phyloP scores from a whole-genome alignment of 331 rosid genomes.

The Rhamnella rubrinervis region DNA sequence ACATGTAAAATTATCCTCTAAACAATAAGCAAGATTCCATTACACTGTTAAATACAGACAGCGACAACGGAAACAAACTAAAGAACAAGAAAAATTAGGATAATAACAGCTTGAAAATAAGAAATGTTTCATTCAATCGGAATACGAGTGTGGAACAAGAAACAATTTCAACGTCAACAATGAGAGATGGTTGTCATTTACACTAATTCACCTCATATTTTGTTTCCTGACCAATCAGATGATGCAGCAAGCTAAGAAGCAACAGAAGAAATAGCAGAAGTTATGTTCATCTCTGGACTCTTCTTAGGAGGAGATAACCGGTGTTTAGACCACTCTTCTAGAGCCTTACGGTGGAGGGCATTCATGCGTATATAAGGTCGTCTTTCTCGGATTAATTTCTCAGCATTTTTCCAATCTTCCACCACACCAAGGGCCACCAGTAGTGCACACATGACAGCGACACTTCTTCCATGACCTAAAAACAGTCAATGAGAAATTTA shows the following conservation, averaged over 20 bases:
- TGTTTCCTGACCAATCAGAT: too few relatives aligned
- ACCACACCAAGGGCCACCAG: constrained; percentile 73
- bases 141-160: too few relatives aligned
- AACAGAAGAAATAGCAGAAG: not conserved
- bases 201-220: not conserved
- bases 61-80: too few relatives aligned
- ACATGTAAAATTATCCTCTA: too few relatives aligned
- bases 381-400: constrained; percentile 63
- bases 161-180: not conserved
- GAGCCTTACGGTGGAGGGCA: constrained; percentile 66
- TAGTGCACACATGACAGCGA: constrained; percentile 87
- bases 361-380: constrained; percentile 79
- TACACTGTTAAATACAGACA: too few relatives aligned
- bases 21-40: too few relatives aligned
- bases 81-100: not conserved
- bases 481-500: not conserved
- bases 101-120: not conserved
- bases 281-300: constrained; percentile 21
- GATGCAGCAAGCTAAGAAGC: not conserved
- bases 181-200: not conserved
- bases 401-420: constrained; percentile 91
- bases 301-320: constrained; percentile 52
- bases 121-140: not conserved
- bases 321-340: constrained; percentile 84
- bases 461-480: constrained; percentile 95